Conservation (phyloP, 1,284 basidiomycete species). For the Trametes pubescens region DNA sequence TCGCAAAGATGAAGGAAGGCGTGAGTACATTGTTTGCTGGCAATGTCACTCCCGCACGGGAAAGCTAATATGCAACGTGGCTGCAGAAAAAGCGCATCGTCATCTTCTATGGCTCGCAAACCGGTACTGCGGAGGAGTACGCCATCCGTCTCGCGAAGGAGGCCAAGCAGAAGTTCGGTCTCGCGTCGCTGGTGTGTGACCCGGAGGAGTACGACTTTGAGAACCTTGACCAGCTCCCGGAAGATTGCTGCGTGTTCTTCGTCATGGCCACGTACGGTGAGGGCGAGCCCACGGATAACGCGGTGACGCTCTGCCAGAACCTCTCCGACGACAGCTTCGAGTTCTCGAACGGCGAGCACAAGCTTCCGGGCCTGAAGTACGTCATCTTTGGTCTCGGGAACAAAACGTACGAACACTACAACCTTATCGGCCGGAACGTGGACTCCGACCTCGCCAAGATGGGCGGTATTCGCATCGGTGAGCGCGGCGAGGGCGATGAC, state of each 20-base stretch:
- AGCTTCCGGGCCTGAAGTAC: slow-evolving; percentile 90
- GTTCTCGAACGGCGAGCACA: slow-evolving; percentile 83
- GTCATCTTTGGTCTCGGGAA: slow-evolving; percentile 97
- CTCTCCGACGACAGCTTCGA: slow-evolving; percentile 87
- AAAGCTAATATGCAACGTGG: slow-evolving; percentile 17
- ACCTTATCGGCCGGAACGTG: slow-evolving; percentile 85
- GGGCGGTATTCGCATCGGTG: slow-evolving; percentile 89
- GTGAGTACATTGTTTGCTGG: slow-evolving; percentile 59
- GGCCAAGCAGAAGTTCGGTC: slow-evolving; percentile 92
- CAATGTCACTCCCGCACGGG: neutral
- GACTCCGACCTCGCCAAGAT: slow-evolving; percentile 81
- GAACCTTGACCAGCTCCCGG: slow-evolving; percentile 91
- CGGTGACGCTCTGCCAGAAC: slow-evolving; percentile 95
- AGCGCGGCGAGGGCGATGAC: slow-evolving; percentile 96
- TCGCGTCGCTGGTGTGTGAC: slow-evolving; percentile 93
- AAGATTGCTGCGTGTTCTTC: slow-evolving; percentile 89
- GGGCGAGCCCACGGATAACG: slow-evolving; percentile 98
- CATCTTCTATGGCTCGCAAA: slow-evolving; percentile 97
- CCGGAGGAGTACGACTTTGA: slow-evolving; percentile 98
- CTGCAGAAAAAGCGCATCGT: slow-evolving; percentile 91
- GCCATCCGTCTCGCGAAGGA: slow-evolving; percentile 94
- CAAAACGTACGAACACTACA: slow-evolving; percentile 96
- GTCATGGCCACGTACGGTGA: slow-evolving; percentile 99
- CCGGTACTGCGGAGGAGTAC: slow-evolving; percentile 96
- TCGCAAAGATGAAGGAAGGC: slow-evolving; percentile 88